Evolutionary conservation across 306 rosid species (phyloP).

Genomic region (Lathyrus aphaca): DNA sequence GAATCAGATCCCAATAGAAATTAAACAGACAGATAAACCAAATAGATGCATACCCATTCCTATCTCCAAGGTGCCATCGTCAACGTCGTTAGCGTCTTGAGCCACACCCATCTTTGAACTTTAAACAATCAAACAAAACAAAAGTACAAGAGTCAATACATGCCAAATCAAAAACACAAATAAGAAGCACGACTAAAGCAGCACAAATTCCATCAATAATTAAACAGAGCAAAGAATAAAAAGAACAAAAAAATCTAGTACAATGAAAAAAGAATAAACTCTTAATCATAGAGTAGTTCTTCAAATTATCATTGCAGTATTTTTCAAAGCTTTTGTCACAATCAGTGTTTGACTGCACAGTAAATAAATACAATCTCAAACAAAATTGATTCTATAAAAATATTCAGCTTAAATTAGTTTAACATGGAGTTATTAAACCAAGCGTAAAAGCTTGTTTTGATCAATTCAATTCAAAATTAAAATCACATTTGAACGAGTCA

Average conservation of each 20-base stretch:
- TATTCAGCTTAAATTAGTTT: too few species aligned
- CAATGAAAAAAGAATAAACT: not conserved
- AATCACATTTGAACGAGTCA: not conserved
- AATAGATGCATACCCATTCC: conserved; percentile 80
- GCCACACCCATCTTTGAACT: conserved; percentile 69
- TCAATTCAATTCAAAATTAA: not conserved
- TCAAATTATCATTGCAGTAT: not conserved
- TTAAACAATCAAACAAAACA: conserved; percentile 40
- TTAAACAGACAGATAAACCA: conserved; percentile 26
- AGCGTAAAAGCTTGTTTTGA: not conserved
- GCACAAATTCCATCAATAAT: conserved; percentile 19
- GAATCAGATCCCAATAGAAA: conserved; percentile 12
- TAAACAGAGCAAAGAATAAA: conserved; percentile 11
- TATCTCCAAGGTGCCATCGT: conserved; percentile 85
- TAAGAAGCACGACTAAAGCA: conserved; percentile 4
- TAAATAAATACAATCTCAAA: not conserved
- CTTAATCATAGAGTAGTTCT: conserved; percentile 1
- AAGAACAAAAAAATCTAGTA: conserved; percentile 2
- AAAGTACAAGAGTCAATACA: conserved; percentile 27
- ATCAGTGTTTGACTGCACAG: not conserved
- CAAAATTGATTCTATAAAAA: not conserved
- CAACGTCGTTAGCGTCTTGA: conserved; percentile 56
- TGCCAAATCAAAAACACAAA: conserved; percentile 31
- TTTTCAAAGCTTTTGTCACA: not conserved
- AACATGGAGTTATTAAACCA: not conserved